Percentiles rank a stretch among this genome's conserved stretches.
These are phyloP conservation scores for Lentinula sp. DNA, from an alignment of 768 basidiomycete species.

Conservation along the genomic window DNA sequence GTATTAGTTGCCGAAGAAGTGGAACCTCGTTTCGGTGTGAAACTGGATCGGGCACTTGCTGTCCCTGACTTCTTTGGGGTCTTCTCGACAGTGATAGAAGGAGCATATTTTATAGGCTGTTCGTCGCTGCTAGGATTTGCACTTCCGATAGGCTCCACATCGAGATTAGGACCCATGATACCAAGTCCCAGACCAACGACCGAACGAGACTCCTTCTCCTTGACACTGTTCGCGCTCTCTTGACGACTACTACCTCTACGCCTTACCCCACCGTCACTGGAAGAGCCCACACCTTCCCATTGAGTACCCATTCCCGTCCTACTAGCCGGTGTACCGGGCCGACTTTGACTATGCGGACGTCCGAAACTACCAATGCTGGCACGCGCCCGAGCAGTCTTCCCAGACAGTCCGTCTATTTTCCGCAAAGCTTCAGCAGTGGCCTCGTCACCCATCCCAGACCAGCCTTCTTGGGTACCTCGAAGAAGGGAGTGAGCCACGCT, in stretches of 20 bases:
- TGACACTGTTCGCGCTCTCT: slow-evolving; percentile 31
- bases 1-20: slow-evolving; percentile 85
- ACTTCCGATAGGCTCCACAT: slow-evolving; percentile 36
- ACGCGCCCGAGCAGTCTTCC: slow-evolving; percentile 69
- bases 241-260: slow-evolving; percentile 32
- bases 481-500: slow-evolving; percentile 82
- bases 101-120: slow-evolving; percentile 29
- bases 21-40: slow-evolving; percentile 83
- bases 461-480: slow-evolving; percentile 84
- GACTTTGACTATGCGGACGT: slow-evolving; percentile 57
- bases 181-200: slow-evolving; percentile 30
- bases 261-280: slow-evolving; percentile 18
- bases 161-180: slow-evolving; percentile 27
- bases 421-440: slow-evolving; percentile 87
- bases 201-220: slow-evolving; percentile 40
- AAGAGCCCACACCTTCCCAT: slow-evolving; percentile 65
- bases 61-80: slow-evolving; percentile 60
- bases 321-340: slow-evolving; percentile 68
- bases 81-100: slow-evolving; percentile 45
- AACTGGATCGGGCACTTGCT: slow-evolving; percentile 58
- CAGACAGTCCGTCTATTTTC: slow-evolving; percentile 85
- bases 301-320: slow-evolving; percentile 53
- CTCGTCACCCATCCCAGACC: slow-evolving; percentile 83
- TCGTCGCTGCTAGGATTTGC: slow-evolving; percentile 54
- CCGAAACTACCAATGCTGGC: slow-evolving; percentile 73